Evolutionary conservation across 257 asterid species (phyloP).

Genomic region (Solanum arcanum): DNA sequence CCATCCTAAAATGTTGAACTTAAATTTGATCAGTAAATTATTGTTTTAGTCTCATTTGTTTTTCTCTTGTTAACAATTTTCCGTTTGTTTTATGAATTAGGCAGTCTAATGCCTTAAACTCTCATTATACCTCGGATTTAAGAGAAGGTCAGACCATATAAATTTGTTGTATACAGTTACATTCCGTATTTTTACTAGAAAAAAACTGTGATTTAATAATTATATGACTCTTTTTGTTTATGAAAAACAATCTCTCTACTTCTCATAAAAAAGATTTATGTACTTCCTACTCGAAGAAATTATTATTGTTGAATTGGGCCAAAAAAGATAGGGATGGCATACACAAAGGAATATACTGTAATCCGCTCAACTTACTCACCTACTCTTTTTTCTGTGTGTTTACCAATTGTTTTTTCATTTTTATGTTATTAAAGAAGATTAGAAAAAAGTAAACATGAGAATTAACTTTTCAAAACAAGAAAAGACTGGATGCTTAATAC

Average conservation of each 20-base stretch:
- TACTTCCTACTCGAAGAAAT: background rate
- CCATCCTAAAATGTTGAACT: background rate
- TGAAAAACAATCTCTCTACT: background rate
- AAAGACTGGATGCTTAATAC: background rate
- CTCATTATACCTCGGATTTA: background rate
- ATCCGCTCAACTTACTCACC: background rate
- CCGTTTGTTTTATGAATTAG: background rate
- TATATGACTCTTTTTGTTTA: background rate
- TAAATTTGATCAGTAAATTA: background rate
- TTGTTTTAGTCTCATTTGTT: background rate
- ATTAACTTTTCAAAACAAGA: background rate
- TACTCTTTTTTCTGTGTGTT: background rate
- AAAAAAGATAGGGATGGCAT: background rate
- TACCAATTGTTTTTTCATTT: background rate
- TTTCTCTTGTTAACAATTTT: background rate
- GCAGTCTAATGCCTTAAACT: background rate
- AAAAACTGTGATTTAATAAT: accelerated
- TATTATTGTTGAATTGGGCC: background rate
- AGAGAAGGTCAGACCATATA: background rate
- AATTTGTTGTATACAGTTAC: accelerated
- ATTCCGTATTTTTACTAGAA: background rate
- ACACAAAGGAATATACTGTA: background rate
- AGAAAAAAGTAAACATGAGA: background rate
- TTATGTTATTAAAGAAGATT: background rate
- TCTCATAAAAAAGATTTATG: background rate